Base-by-base conservation (phyloP, 257 asterid genomes). In the Perilla frutescens region DNA sequence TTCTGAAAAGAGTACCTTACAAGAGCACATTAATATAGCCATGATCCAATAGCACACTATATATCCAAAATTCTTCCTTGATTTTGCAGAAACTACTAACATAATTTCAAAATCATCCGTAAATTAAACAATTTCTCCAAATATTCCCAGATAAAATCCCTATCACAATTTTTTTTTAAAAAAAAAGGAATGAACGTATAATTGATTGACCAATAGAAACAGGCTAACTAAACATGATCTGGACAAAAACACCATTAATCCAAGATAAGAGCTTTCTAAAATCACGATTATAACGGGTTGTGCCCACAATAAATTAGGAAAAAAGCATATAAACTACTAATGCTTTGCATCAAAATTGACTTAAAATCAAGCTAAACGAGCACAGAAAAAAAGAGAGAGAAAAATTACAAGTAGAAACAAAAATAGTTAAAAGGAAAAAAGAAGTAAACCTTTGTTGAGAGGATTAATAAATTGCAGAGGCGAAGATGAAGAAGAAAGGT, bases 371-470 rank as follows among this genome's bases (percentile, higher is more conserved):
- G 44, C 3, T 51, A 43, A 60, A 37, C 2, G 14, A 36, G 13
- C 45, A 49, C 41, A 34, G 2, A 55, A 60, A 3, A 9, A 8
- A 41, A 10, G 47, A 15, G 13, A 62, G 4, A 15, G 26, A 20
- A 20, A 20, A 20, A 20, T 20, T 20, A 20, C 26, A 20, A 20
- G n/a, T 8, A 2, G 11, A 58, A 12, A 15, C 10, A 13, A 5
- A 47, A 20, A 1, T 3, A 31, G 26, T 40, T 7, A 48, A 34
- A 47, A 40, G 9, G 55, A 58, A 13, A 56, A 45, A 41, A 72
- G 48, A 41, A 41, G 3, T 34, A n/a, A 50, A 82, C 84, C 86
- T 79, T 74, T 9, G 62, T 9, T 13, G 32, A 15, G 65, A 66
- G 44, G 76, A 63, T 61, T 71, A 58, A 61, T 37, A 47, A 59